These are phyloP conservation scores for Argentina anserina DNA, from an alignment of 306 rosid genomes.

Conservation along the genomic window DNA sequence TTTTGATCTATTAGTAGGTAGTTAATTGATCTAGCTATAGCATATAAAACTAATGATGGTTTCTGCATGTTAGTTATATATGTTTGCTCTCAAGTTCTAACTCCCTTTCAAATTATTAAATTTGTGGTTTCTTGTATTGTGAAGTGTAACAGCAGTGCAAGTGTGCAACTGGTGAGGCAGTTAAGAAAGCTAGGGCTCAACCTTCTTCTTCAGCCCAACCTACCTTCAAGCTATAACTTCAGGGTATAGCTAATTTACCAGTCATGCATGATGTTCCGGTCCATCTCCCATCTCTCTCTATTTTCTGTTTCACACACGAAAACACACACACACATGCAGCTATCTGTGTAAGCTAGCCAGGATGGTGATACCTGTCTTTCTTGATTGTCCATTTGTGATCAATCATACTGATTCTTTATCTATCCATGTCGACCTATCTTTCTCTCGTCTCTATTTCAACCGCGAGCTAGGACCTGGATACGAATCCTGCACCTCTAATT, in stretches of 20 bases:
- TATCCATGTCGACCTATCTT: constrained; percentile 5
- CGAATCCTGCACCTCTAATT: constrained; percentile 2
- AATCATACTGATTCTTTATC: constrained; percentile 49
- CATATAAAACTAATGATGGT: neutral
- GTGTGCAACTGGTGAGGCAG: constrained; percentile 76
- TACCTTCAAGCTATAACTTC: no score
- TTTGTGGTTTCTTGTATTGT: constrained; percentile 11
- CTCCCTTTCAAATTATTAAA: neutral
- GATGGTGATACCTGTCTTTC: constrained; percentile 65
- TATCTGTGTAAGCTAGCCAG: neutral
- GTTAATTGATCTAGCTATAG: neutral
- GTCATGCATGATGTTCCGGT: constrained; percentile 8
- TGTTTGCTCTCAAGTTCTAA: neutral
- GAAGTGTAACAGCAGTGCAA: constrained; percentile 81
- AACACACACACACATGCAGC: constrained; percentile 13
- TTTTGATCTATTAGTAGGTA: neutral
- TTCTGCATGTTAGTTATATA: neutral
- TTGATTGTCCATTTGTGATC: constrained; percentile 56
- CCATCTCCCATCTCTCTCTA: neutral
- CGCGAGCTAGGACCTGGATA: constrained; percentile 2
- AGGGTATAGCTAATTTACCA: constrained; percentile 44
- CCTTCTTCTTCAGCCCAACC: constrained; percentile 63
- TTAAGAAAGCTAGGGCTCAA: constrained; percentile 93
- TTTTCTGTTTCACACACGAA: constrained; percentile 24
- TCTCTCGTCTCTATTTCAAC: constrained; percentile 2